These are phyloP conservation scores for Wickerhamomyces sp. DNA, from an alignment of 1,139 yeast species.

Conservation along the genomic window DNA sequence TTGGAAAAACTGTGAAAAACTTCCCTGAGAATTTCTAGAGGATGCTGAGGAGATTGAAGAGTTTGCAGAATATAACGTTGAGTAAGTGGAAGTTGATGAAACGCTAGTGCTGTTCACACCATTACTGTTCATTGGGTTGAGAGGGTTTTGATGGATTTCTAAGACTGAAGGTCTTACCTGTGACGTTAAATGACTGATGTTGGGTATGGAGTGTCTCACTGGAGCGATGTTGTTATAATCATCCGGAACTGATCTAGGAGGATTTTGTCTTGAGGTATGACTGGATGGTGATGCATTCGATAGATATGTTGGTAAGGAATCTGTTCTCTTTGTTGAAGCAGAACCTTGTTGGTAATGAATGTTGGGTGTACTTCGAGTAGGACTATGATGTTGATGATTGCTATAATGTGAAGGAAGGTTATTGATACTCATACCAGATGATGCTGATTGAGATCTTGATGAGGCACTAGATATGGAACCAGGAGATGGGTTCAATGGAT, in stretches of 20 bases:
- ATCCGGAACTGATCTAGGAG: constrained; percentile 22
- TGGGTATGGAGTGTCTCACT: constrained; percentile 20
- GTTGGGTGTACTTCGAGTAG: constrained; percentile 11
- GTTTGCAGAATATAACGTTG: constrained; percentile 20
- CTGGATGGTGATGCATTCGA: constrained; percentile 1
- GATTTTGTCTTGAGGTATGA: constrained; percentile 2
- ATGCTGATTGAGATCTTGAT: constrained; percentile 4
- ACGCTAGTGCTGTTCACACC: constrained; percentile 14
- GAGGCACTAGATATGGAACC: constrained; percentile 5
- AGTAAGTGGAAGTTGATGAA: constrained; percentile 19
- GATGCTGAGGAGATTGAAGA: constrained; percentile 23
- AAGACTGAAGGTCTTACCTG: constrained; percentile 40
- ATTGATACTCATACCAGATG: constrained; percentile 5
- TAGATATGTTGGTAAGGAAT: constrained; percentile 12
- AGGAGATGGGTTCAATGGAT: constrained; percentile 18
- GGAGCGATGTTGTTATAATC: constrained; percentile 11
- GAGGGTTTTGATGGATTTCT: constrained; percentile 31
- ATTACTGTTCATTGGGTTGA: not conserved
- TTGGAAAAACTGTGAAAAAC: constrained; percentile 6
- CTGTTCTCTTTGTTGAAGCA: constrained; percentile 9
- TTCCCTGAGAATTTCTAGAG: constrained; percentile 19
- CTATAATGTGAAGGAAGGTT: constrained; percentile 3
- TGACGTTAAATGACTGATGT: constrained; percentile 25
- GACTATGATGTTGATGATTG: constrained; percentile 4
- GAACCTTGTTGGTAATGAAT: constrained; percentile 7